These are phyloP conservation scores for Starmerella vitae DNA, from an alignment of 805 yeast genomes.

Conservation along the genomic window DNA sequence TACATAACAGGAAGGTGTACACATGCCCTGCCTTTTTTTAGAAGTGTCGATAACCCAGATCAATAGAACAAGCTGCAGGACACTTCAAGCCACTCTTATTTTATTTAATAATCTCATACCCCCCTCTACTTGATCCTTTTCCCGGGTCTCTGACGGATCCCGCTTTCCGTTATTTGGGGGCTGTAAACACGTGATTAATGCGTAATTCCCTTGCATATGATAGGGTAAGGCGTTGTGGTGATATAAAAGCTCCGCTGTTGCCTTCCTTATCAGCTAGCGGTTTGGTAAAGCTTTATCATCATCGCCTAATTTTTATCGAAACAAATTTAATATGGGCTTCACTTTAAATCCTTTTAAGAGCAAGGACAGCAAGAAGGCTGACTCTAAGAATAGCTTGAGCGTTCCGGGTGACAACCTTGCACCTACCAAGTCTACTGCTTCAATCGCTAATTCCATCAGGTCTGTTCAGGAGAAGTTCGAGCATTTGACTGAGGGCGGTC, in stretches of 20 bases:
- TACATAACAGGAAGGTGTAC: too few relatives aligned
- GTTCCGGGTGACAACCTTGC: slow-evolving; percentile 4
- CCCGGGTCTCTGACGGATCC: too few relatives aligned
- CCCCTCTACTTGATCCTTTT: too few relatives aligned
- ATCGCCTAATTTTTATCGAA: too few relatives aligned
- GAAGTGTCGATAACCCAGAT: too few relatives aligned
- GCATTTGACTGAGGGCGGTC: slow-evolving; percentile 10
- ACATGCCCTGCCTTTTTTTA: too few relatives aligned
- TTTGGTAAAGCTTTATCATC: neutral
- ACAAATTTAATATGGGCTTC: neutral
- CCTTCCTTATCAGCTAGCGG: neutral
- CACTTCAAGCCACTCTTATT: too few relatives aligned
- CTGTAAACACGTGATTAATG: neutral
- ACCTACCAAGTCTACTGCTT: slow-evolving; percentile 15
- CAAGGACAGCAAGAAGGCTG: slow-evolving; percentile 3
- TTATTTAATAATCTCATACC: too few relatives aligned
- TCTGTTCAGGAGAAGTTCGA: slow-evolving; percentile 15
- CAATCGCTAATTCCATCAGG: slow-evolving; percentile 12
- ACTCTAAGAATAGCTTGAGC: neutral
- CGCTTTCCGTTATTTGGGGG: too few relatives aligned
- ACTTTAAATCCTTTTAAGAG: slow-evolving; percentile 18
- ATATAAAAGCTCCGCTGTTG: too few relatives aligned
- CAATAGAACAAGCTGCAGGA: too few relatives aligned
- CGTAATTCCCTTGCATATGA: neutral
- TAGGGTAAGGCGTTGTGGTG: neutral